These are phyloP conservation scores for Parsonsia alboflavescens DNA, from an alignment of 257 asterid genomes.

Conservation along the genomic window DNA sequence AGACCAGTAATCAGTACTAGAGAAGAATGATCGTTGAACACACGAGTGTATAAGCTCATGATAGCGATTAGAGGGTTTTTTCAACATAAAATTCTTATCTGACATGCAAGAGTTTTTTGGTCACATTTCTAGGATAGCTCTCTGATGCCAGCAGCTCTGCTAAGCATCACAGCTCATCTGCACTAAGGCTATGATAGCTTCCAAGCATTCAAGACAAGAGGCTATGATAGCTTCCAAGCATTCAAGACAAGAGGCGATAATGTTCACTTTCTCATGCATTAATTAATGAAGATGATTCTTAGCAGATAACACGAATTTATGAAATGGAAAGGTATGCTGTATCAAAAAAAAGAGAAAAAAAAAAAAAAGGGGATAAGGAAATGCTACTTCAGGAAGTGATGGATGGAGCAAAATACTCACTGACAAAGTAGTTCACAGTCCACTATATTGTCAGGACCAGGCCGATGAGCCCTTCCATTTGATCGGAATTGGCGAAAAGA, in stretches of 20 bases:
- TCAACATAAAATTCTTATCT: too few species aligned
- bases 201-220: background rate
- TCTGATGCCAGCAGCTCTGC: background rate
- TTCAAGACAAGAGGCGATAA: too few species aligned
- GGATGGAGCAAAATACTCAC: constrained; percentile 39
- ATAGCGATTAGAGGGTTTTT: too few species aligned
- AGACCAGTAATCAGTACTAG: background rate
- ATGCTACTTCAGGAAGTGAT: background rate
- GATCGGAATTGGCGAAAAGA: constrained; percentile 79
- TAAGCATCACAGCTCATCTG: background rate
- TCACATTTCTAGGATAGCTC: background rate
- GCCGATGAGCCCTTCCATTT: constrained; percentile 95
- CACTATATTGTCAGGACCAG: constrained; percentile 95
- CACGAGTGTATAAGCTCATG: background rate
- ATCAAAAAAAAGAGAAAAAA: background rate
- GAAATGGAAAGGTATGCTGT: background rate
- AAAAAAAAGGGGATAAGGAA: background rate
- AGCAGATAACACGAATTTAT: background rate
- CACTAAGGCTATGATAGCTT: background rate
- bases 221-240: too few species aligned
- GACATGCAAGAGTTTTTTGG: background rate
- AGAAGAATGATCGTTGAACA: background rate
- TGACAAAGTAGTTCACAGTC: constrained; percentile 86
- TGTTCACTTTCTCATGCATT: too few species aligned
- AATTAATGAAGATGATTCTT: too few species aligned